A percentile compares a stretch with the other conserved stretches of the same genome.
phyloP scores from a whole-genome alignment of 2,329 filamentous ascomycete species.

The Sarocladium oryzae region DNA sequence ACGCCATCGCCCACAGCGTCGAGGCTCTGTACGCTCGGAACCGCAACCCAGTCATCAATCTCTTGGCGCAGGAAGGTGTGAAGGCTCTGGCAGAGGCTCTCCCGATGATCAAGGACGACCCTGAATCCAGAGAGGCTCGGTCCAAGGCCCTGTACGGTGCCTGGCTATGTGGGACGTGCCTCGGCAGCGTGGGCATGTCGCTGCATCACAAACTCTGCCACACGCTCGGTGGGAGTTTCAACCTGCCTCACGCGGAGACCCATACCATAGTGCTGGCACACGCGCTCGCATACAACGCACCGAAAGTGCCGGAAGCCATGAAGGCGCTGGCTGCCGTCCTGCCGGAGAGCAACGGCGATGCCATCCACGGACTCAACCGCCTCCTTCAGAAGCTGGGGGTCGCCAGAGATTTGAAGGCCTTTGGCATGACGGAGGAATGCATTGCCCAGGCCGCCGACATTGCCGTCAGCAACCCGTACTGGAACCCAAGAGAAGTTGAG shows the following conservation, averaged over 20 bases:
- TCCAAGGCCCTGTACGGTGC: slow-evolving; percentile 49
- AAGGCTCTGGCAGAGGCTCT: slow-evolving; percentile 46
- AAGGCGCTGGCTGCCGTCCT: slow-evolving; percentile 44
- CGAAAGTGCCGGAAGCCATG: slow-evolving; percentile 46
- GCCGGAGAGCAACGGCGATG: slow-evolving; percentile 51
- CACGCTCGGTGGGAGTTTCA: slow-evolving; percentile 55
- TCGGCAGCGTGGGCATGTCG: slow-evolving; percentile 55
- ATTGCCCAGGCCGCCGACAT: slow-evolving; percentile 55
- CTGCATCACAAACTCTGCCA: slow-evolving; percentile 65
- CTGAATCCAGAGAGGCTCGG: slow-evolving; percentile 38
- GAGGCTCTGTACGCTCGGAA: slow-evolving; percentile 58
- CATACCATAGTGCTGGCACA: slow-evolving; percentile 59
- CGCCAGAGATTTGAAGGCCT: slow-evolving; percentile 44
- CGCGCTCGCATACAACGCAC: slow-evolving; percentile 56
- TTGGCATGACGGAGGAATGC: slow-evolving; percentile 54
- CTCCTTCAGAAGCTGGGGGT: slow-evolving; percentile 48
- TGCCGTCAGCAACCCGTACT: slow-evolving; percentile 51
- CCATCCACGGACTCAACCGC: slow-evolving; percentile 49
- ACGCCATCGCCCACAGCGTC: slow-evolving; percentile 54
- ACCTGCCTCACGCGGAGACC: slow-evolving; percentile 59
- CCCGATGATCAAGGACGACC: slow-evolving; percentile 42
- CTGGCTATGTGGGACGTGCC: slow-evolving; percentile 56
- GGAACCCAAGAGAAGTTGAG: slow-evolving; percentile 51
- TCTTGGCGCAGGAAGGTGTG: slow-evolving; percentile 53
- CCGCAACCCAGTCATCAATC: slow-evolving; percentile 51